A percentile compares a stretch with the other conserved stretches of the same genome.
phyloP scores from a whole-genome alignment of 371 early-diverging fungal genomes.

The Cokeromyces recurvatus region DNA sequence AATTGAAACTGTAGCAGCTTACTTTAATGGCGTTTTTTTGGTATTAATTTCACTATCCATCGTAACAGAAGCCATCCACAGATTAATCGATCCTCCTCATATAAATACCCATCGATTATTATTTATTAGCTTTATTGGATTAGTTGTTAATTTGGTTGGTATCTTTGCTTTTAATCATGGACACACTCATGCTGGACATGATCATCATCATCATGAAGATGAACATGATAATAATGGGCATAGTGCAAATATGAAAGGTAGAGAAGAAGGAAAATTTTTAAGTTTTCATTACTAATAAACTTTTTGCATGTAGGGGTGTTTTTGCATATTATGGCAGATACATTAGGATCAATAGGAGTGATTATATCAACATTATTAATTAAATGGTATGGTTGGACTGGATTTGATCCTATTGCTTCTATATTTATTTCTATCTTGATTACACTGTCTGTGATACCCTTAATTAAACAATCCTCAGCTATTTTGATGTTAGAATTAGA shows the following conservation, averaged over 20 bases:
- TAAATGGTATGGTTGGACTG: slow-evolving; percentile 90
- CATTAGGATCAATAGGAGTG: slow-evolving; percentile 95
- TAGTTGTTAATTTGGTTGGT: slow-evolving; percentile 90
- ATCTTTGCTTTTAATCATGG: slow-evolving; percentile 91
- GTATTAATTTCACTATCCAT: slow-evolving; percentile 85
- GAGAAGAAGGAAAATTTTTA: too few species aligned
- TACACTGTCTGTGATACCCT: slow-evolving; percentile 79
- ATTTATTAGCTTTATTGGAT: slow-evolving; percentile 83
- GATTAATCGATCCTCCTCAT: slow-evolving; percentile 83
- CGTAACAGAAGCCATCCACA: slow-evolving; percentile 83
- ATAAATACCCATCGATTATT: slow-evolving; percentile 83
- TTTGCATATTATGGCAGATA: slow-evolving; percentile 93
- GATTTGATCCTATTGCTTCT: slow-evolving; percentile 92
- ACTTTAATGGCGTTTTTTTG: slow-evolving; percentile 87
- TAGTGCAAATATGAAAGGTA: slow-evolving; percentile 77
- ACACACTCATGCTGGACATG: slow-evolving; percentile 69
- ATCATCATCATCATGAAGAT: slow-evolving; percentile 38
- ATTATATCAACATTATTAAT: slow-evolving; percentile 89
- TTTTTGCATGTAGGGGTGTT: slow-evolving; percentile 65
- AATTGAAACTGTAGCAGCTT: slow-evolving; percentile 90
- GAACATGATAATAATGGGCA: slow-evolving; percentile 27
- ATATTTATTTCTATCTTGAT: slow-evolving; percentile 87
- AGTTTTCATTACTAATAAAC: too few species aligned
- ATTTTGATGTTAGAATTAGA: slow-evolving; percentile 56
- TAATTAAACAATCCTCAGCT: slow-evolving; percentile 68